phyloP scores from a whole-genome alignment of 2,329 filamentous ascomycete genomes.

The Trichophaea hybrida region DNA sequence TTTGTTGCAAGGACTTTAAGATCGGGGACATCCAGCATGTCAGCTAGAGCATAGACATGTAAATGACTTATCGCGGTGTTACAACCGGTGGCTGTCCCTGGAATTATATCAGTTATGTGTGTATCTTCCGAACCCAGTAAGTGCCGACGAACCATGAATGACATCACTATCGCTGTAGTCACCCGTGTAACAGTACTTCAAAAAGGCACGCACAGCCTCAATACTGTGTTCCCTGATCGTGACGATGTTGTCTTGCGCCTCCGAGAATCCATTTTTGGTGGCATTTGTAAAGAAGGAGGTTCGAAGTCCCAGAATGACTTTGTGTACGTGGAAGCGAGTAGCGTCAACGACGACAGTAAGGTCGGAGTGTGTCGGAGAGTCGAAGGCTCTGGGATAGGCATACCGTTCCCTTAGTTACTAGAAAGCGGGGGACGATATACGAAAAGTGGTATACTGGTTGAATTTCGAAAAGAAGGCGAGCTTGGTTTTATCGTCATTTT shows the following conservation, averaged over 20 bases:
- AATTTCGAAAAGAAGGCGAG: background rate
- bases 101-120: too few relatives aligned
- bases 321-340: background rate
- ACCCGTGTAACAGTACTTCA: slow-evolving; percentile 1
- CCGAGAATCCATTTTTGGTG: background rate
- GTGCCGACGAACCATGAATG: too few relatives aligned
- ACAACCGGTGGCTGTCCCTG: too few relatives aligned
- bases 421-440: background rate
- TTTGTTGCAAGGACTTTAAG: background rate
- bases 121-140: too few relatives aligned
- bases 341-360: background rate
- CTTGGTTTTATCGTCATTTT: background rate
- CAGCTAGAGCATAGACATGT: background rate
- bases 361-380: background rate
- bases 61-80: background rate
- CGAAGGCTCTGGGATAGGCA: background rate
- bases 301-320: background rate
- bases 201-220: background rate
- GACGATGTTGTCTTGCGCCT: background rate
- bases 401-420: background rate
- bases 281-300: slow-evolving; percentile 3
- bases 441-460: background rate
- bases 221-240: background rate
- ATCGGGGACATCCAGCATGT: background rate
- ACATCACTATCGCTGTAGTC: background rate